A percentile compares a stretch with the other conserved stretches of the same genome.
These are phyloP conservation scores for Phytophthora capsici DNA, from an alignment of 352 stramenopile genomes.

Conservation along the genomic window DNA sequence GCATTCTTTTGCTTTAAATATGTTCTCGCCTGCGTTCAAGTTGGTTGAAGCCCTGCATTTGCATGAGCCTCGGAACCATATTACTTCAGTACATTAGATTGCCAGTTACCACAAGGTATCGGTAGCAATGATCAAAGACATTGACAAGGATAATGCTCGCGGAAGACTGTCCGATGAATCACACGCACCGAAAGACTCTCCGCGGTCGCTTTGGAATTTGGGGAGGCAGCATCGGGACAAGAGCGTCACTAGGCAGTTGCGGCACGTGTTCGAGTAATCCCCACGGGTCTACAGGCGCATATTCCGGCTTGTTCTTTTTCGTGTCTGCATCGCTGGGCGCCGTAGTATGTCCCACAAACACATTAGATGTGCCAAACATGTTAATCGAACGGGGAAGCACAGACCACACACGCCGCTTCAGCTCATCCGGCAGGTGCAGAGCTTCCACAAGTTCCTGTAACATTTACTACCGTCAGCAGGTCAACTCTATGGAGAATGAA, in stretches of 20 bases:
- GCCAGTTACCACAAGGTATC: conserved; percentile 19
- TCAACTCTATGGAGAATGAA: background rate
- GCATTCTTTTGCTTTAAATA: conserved; percentile 45
- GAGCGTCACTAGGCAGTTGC: conserved; percentile 68
- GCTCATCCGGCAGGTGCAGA: conserved; percentile 56
- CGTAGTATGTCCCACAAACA: conserved; percentile 26
- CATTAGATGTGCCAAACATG: conserved; percentile 34
- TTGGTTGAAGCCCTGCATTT: conserved; percentile 4
- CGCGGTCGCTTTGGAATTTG: conserved; percentile 65
- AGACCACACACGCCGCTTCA: conserved; percentile 74
- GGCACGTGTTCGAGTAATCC: conserved; percentile 74
- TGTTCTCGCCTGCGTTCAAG: conserved; percentile 26
- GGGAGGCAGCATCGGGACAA: conserved; percentile 46
- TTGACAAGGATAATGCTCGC: conserved; percentile 1
- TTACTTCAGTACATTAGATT: conserved; percentile 36
- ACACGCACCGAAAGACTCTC: conserved; percentile 77
- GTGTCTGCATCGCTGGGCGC: conserved; percentile 28
- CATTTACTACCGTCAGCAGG: conserved; percentile 15
- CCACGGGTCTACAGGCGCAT: conserved; percentile 76
- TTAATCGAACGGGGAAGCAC: conserved; percentile 67
- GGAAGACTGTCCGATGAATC: conserved; percentile 14
- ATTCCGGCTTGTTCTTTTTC: conserved; percentile 26
- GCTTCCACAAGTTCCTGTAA: conserved; percentile 75
- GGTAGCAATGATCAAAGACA: conserved; percentile 18
- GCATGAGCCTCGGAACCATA: conserved; percentile 14